Conservation (phyloP, 331 rosid genomes). For the Telfairia occidentalis region DNA sequence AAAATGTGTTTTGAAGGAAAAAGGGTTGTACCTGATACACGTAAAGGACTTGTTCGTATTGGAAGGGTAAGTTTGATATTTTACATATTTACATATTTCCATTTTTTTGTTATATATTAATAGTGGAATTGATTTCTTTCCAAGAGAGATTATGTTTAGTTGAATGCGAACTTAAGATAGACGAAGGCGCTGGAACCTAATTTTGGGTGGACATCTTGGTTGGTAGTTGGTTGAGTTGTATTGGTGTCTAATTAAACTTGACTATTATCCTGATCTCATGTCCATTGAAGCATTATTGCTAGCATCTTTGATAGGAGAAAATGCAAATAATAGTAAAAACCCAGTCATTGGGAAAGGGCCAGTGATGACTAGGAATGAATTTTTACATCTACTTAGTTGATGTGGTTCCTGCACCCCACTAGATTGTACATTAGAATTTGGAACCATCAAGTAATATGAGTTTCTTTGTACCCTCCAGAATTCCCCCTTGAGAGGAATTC, state of each 20-base stretch:
- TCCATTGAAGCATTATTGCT: background rate
- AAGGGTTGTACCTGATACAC: constrained; percentile 62
- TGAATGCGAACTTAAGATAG: background rate
- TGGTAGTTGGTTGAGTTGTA: background rate
- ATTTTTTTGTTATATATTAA: background rate
- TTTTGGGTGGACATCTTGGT: background rate
- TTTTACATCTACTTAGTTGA: background rate
- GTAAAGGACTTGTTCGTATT: constrained; percentile 82
- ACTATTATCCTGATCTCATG: background rate
- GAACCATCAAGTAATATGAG: background rate
- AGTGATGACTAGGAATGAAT: background rate
- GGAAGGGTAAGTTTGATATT: constrained; percentile 43
- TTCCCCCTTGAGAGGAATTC: background rate
- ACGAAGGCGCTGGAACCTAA: background rate
- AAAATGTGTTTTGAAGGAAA: constrained; percentile 71
- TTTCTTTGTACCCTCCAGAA: background rate
- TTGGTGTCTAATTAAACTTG: background rate
- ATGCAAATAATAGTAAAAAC: background rate
- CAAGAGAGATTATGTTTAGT: background rate
- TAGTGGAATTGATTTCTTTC: background rate
- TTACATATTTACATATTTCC: background rate
- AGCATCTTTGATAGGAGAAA: background rate
- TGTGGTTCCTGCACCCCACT: background rate
- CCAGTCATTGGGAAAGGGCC: background rate
- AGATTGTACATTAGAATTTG: background rate